Base-by-base conservation (phyloP, 129 eudicot species). In the Erigeron canadensis region DNA sequence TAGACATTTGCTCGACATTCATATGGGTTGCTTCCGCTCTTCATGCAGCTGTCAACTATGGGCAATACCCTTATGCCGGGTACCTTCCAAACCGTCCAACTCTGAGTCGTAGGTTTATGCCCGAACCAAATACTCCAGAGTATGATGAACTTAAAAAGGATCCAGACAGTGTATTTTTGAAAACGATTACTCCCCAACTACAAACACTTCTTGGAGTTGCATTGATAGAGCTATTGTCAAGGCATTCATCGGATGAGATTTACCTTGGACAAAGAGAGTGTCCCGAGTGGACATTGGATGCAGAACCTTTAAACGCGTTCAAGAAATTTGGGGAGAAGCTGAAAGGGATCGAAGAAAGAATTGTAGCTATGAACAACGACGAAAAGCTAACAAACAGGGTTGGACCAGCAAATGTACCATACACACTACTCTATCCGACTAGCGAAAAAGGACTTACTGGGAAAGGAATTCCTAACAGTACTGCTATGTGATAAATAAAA, bases 21-120 rank as follows among this genome's bases (percentile, higher is more conserved):
- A 83, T 83, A 77, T 83, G 87, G 91, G 63, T 77, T 0, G 51
- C 67, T 5, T 77, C 87, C 40, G 87, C 80, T 22, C 75, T 68
- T 56, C 91, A 86, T 68, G 91, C 90, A 34, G 76, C 90, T 1
- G 77, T 83, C 50, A 86, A 77, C 72, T 83, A 65, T 41, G 87
- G 87, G 7, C 91, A 83, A 41, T 86, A 80, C 60, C 81, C 70
- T 11, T 83, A 82, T 51, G 81, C 81, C 5, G 91, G 87, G 10
- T 83, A 70, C 39, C 76, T 69, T 38, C 85, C 75, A 46, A 83
- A 86, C 53, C 80, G 87, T 2, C 87, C 91, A 11, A 77, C 82
- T n/a, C 4, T 65, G 37, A 73, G 85, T 54, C 79, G 78, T 12
- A 70, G 69, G n/a, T 60, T 67, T 41, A 80, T 86, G 59, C 90